phyloP scores from a whole-genome alignment of 2,329 filamentous ascomycete genomes.

The Sporothrix humicola region DNA sequence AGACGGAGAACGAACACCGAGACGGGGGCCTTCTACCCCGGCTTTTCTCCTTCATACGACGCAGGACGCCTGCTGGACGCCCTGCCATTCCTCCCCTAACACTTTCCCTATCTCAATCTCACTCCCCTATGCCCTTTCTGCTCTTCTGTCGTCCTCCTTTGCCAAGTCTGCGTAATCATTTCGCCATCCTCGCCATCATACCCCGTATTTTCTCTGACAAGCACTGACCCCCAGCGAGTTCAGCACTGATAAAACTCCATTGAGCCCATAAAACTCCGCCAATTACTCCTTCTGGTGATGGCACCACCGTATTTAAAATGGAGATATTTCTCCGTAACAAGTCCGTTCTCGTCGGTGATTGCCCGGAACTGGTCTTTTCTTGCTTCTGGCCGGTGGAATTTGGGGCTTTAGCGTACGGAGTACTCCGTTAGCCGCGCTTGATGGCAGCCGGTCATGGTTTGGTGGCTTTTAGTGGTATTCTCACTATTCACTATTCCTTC shows the following conservation, averaged over 20 bases:
- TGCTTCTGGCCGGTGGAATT: background rate
- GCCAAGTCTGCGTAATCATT: background rate
- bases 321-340: background rate
- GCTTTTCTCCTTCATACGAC: background rate
- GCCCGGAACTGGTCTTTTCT: constrained; percentile 3
- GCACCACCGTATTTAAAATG: constrained; percentile 11
- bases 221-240: background rate
- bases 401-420: constrained; percentile 2
- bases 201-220: constrained; percentile 5
- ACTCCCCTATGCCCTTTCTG: background rate
- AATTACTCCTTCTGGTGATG: constrained; percentile 5
- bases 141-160: background rate
- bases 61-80: background rate
- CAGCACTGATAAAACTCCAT: background rate
- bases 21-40: background rate
- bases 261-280: background rate
- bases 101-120: background rate
- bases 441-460: background rate
- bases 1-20: constrained; percentile 23
- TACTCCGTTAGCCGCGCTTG: constrained; percentile 20
- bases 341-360: background rate
- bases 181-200: background rate
- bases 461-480: background rate
- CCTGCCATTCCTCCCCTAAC: no score
- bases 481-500: background rate